A percentile compares a stretch with the other conserved stretches of the same genome.
Conservation (phyloP, 164 flowering plant genomes). For the Platanus orientalis region DNA sequence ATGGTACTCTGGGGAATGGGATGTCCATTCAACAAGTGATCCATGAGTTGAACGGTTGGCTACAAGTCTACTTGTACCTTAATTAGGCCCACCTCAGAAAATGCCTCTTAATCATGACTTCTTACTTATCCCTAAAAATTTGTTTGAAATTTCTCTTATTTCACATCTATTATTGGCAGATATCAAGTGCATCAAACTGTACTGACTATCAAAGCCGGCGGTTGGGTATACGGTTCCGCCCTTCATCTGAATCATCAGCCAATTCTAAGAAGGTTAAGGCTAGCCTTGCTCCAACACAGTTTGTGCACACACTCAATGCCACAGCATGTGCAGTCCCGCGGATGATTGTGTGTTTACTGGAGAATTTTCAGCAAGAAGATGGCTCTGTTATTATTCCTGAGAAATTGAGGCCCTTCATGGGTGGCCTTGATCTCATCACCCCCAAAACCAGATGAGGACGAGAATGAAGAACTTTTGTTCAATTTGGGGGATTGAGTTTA, state of each 20-base stretch:
- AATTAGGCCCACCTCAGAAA: too few relatives aligned
- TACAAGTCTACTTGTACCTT: too few relatives aligned
- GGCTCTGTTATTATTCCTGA: conserved; percentile 77
- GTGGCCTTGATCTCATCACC: conserved; percentile 57
- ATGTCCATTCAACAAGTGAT: too few relatives aligned
- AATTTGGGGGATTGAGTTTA: not conserved
- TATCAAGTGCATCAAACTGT: conserved; percentile 97
- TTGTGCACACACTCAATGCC: conserved; percentile 91
- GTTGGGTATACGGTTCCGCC: conserved; percentile 83
- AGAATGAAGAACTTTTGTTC: not conserved
- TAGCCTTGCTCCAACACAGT: conserved; percentile 53
- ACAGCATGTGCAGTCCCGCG: conserved; percentile 96
- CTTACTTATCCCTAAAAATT: too few relatives aligned
- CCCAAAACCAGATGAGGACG: conserved; percentile 32
- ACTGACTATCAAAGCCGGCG: conserved; percentile 96
- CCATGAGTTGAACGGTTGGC: too few relatives aligned
- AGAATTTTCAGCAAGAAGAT: conserved; percentile 91
- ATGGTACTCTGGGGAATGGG: too few relatives aligned
- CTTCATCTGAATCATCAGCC: conserved; percentile 34
- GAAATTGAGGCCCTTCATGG: conserved; percentile 84
- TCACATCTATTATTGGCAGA: conserved; percentile 34
- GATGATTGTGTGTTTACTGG: conserved; percentile 85
- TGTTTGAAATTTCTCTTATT: not conserved
- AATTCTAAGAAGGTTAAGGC: conserved; percentile 56
- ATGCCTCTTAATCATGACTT: too few relatives aligned